Evolutionary conservation across 2,329 filamentous ascomycete species (phyloP).

Genomic region (Venturia asperata): DNA sequence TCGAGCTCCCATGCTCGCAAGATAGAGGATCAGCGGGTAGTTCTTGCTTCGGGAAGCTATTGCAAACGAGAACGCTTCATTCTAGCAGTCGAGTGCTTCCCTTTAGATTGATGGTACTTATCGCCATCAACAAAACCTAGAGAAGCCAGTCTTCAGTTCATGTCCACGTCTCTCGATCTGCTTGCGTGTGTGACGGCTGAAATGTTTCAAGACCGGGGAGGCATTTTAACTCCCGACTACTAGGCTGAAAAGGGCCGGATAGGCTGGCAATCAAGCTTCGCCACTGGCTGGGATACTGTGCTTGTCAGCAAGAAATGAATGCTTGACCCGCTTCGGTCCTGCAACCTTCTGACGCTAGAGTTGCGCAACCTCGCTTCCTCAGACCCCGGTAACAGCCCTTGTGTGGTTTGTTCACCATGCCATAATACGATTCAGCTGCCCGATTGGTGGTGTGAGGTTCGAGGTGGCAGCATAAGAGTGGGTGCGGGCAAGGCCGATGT

Average conservation of each 20-base stretch:
- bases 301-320: not conserved
- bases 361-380: not conserved
- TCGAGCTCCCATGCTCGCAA: not conserved
- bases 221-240: not conserved
- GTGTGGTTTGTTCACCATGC: not conserved
- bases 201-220: not conserved
- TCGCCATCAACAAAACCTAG: not conserved
- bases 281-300: not conserved
- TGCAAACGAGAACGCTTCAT: not conserved
- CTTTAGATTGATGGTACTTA: not conserved
- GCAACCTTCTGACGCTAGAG: not conserved
- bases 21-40: not conserved
- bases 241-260: constrained; percentile 1
- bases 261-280: constrained; percentile 2
- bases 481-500: no score
- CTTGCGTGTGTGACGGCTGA: not conserved
- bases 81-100: not conserved
- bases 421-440: not conserved
- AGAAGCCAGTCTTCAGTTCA: not conserved
- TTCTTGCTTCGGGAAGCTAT: not conserved
- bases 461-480: no score
- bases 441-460: not conserved
- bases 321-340: no score
- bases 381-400: not conserved
- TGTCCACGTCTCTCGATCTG: not conserved